Evolutionary conservation across 768 basidiomycete genomes (phyloP), one percentile per base, ranked within the genome.

Genomic region (Jaapia argillacea): DNA sequence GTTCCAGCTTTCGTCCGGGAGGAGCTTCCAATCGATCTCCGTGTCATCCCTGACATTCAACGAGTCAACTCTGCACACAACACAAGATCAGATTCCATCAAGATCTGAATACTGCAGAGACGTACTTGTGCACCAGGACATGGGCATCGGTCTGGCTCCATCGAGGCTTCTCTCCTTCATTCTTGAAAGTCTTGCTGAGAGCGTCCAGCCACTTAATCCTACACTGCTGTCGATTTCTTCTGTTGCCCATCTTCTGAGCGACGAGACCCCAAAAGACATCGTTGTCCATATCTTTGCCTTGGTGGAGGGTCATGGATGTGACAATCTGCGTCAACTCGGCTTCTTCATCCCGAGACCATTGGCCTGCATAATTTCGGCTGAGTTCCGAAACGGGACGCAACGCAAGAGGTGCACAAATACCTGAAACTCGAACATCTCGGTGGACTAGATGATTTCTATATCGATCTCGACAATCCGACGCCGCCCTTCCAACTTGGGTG

Each of bases 191-290:
- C 54, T 81, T 79, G 47, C 75, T 81, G 35, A 90, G 61, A 0
- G 77, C 72, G 62, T 89, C 86, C 24, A 81, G 85, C 86, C 88
- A 91, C 73, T 91, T 91, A 36, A 84, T 85, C 39, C 88, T 72
- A 65, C 88, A 90, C 58, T 91, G 88, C 53, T 88, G 84, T 49
- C 87, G 70, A 26, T 80, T 79, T 40, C 88, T 73, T 39, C 60
- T 81, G 20, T 78, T 75, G 28, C 79, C 83, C 88, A 91, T 90
- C 37, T 72, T 69, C 40, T 81, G 72, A 48, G 79, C 80, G 28
- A 91, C 84, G 42, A 70, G 70, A 13, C 78, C 75, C 88, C 88
- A 91, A 61, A 87, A 89, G 25, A 89, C 77, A 48, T 90, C 87
- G 42, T 76, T 79, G 44, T 87, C 85, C 42, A 77, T 59, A 51